Percentiles rank a stretch among this genome's conserved stretches.
phyloP scores from a whole-genome alignment of 2,329 filamentous ascomycete genomes.

The Fusarium liriodendri region DNA sequence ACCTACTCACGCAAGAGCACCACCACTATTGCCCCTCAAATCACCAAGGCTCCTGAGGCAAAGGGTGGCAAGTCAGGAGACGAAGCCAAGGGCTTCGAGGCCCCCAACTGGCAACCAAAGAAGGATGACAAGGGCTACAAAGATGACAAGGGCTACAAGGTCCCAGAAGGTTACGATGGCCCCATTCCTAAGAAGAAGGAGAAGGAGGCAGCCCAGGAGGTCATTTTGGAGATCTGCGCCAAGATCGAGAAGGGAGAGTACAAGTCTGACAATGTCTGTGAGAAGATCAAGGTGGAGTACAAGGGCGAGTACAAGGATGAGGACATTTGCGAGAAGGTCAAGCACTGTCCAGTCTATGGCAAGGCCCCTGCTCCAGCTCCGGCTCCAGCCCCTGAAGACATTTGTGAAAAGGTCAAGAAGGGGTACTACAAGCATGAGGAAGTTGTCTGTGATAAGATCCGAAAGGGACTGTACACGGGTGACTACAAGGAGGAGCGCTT shows the following conservation, averaged over 20 bases:
- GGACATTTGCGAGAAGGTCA: constrained; percentile 19
- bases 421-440: background rate
- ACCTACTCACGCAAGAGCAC: constrained; percentile 18
- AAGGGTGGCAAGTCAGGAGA: background rate
- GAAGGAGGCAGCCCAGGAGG: background rate
- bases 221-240: constrained; percentile 5
- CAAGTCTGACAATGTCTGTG: background rate
- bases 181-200: constrained; percentile 5
- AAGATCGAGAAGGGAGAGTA: constrained; percentile 3
- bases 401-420: background rate
- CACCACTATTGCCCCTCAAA: constrained; percentile 21
- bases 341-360: background rate
- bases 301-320: constrained; percentile 15
- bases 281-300: constrained; percentile 3
- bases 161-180: background rate
- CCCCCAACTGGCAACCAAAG: background rate
- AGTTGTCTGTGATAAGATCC: background rate
- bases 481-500: background rate
- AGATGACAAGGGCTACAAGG: background rate
- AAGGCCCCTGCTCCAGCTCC: constrained; percentile 16
- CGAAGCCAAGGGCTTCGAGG: background rate
- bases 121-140: background rate
- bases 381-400: constrained; percentile 1
- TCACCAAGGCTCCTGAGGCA: constrained; percentile 15
- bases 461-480: background rate